Evolutionary conservation across 441 rosid species (phyloP), one percentile per base, ranked within the genome.

Genomic region (Erodium chrysanthum): DNA sequence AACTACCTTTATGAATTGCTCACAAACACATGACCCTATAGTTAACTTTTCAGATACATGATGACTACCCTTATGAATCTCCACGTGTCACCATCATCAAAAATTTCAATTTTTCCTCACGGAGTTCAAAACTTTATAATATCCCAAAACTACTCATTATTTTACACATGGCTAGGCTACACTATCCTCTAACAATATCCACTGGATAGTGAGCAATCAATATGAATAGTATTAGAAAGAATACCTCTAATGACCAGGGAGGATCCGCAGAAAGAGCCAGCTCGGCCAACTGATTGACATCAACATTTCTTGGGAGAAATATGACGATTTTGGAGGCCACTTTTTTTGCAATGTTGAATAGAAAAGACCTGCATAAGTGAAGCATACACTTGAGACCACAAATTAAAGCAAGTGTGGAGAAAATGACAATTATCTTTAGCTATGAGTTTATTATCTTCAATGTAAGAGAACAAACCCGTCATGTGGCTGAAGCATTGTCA

Each of bases 221-320:
- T 40, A 59, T 37, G 42, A 37, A 37, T 7, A 7, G 7, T 37
- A 37, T 37, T 71, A n/a, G 64, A 52, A 54, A 31, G 31, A 25
- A 73, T 85, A 85, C 97, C 98, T 91, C 96, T 21, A 94, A 71
- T 8, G 85, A 88, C 94, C 96, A 89, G 58, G 90, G 82, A 80
- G 86, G 88, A 67, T 78, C 65, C 0, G 81, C 69, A 40, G 91
- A 84, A 59, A 94, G 76, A 60, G 90, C 75, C 69, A 94, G 71
- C 70, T 88, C 94, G 5, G 96, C 97, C 80, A 91, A 79, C 65
- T 94, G 97, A 82, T 89, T 86, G 50, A 84, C 66, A 75, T 91
- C 85, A 67, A 82, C 77, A 66, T 91, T 91, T 79, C 84, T 94
- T 21, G 98, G 98, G 66, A 91, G 96, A 75, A 88, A 94, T 87